Evolutionary conservation across 305 asterid species (phyloP).

Genomic region (Fraxinus ornus): DNA sequence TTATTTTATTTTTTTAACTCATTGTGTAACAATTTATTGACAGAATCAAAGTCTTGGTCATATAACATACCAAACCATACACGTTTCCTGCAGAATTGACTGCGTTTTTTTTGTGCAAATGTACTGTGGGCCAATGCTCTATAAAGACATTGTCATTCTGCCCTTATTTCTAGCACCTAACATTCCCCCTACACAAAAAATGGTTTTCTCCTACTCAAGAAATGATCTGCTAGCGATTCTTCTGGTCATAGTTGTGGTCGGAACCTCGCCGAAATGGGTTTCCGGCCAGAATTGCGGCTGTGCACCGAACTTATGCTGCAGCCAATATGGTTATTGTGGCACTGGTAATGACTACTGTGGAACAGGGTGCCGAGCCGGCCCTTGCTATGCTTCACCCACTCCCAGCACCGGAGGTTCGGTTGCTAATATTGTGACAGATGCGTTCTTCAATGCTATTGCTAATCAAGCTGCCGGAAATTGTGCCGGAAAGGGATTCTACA

Average conservation of each 20-base stretch:
- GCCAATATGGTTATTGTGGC: slow-evolving; percentile 39
- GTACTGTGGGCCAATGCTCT: background rate
- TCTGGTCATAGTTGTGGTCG: slow-evolving; percentile 26
- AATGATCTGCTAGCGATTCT: slow-evolving; percentile 7
- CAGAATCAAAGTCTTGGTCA: no score
- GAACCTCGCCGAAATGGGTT: slow-evolving; percentile 17
- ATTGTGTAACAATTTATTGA: no score
- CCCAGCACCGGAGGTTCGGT: slow-evolving; percentile 12
- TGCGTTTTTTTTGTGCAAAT: background rate
- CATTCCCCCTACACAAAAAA: background rate
- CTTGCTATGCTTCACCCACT: slow-evolving; percentile 17
- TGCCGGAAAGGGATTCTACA: slow-evolving; percentile 36
- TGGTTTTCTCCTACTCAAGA: background rate
- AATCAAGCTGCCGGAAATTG: slow-evolving; percentile 28
- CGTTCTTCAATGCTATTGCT: slow-evolving; percentile 33
- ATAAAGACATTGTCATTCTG: background rate
- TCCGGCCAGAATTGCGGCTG: slow-evolving; percentile 46
- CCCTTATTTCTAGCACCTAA: background rate
- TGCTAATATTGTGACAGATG: slow-evolving; percentile 29
- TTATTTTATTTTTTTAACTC: no score
- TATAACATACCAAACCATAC: no score
- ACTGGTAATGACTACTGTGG: slow-evolving; percentile 31
- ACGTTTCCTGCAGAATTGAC: background rate
- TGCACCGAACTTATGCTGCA: slow-evolving; percentile 33
- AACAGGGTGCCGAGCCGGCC: slow-evolving; percentile 33